Conservation (phyloP, 306 rosid genomes). For the Vigna trinervia region DNA sequence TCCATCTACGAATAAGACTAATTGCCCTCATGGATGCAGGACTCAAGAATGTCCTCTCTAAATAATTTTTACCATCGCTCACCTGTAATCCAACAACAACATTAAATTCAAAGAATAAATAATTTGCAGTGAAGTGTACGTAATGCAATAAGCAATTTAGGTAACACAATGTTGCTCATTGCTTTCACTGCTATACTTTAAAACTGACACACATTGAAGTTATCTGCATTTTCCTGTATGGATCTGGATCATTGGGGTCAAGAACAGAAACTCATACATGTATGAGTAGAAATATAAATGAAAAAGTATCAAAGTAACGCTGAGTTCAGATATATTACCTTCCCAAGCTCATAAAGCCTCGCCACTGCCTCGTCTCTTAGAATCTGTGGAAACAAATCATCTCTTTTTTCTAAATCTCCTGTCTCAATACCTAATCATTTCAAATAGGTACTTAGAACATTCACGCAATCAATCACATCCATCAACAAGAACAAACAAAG, state of each 20-base stretch:
- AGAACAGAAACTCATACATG: slow-evolving; percentile 23
- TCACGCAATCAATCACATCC: slow-evolving; percentile 24
- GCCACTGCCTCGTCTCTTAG: slow-evolving; percentile 87
- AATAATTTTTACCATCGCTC: slow-evolving; percentile 76
- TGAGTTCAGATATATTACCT: slow-evolving; percentile 54
- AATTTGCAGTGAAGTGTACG: slow-evolving; percentile 10
- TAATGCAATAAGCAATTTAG: background rate
- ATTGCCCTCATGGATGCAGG: slow-evolving; percentile 82
- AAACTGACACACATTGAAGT: slow-evolving; percentile 32
- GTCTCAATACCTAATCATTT: slow-evolving; percentile 58
- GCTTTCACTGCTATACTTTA: slow-evolving; percentile 11
- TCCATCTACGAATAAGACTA: slow-evolving; percentile 70
- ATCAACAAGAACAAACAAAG: slow-evolving; percentile 21
- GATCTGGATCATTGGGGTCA: slow-evolving; percentile 36
- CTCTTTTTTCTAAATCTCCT: slow-evolving; percentile 61
- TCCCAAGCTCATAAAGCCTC: slow-evolving; percentile 78
- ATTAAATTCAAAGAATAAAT: slow-evolving; percentile 39
- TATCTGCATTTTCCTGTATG: background rate
- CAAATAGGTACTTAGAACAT: slow-evolving; percentile 47
- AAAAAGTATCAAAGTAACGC: slow-evolving; percentile 24
- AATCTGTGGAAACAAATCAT: slow-evolving; percentile 70
- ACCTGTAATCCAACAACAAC: slow-evolving; percentile 61
- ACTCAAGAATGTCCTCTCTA: slow-evolving; percentile 94
- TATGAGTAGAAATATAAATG: background rate
- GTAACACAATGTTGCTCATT: slow-evolving; percentile 10